Percentiles rank a stretch among this genome's conserved stretches.
Conservation (phyloP, 371 early-diverging fungal species). For the Mortierella sp. region DNA sequence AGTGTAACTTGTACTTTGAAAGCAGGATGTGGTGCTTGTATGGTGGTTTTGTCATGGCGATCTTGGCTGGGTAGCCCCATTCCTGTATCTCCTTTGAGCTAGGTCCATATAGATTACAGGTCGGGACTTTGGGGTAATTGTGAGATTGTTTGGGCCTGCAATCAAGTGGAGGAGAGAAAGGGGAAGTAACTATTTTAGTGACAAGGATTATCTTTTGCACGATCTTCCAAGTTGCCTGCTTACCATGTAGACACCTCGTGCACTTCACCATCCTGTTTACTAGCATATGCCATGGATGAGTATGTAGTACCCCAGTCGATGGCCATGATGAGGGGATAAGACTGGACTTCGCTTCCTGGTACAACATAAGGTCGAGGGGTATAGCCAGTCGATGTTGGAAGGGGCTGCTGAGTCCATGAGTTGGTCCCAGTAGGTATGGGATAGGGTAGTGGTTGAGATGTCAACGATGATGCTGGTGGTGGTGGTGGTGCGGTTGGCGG, state of each 20-base stretch:
- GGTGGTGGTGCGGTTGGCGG: constrained; percentile 2
- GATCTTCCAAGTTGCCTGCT: neutral
- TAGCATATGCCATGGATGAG: constrained; percentile 49
- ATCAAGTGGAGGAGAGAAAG: neutral
- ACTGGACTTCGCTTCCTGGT: constrained; percentile 27
- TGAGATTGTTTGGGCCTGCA: constrained; percentile 42
- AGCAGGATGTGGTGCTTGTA: constrained; percentile 62
- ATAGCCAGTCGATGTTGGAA: neutral
- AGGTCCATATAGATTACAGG: constrained; percentile 41
- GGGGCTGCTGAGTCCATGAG: neutral
- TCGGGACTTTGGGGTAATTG: constrained; percentile 46
- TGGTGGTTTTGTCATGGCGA: constrained; percentile 61
- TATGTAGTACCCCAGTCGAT: constrained; percentile 49
- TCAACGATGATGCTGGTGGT: neutral
- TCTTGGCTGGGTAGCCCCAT: constrained; percentile 61
- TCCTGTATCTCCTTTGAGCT: constrained; percentile 35
- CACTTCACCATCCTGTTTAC: constrained; percentile 44
- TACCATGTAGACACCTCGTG: constrained; percentile 49
- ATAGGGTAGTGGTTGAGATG: constrained; percentile 5
- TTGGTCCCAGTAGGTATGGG: neutral
- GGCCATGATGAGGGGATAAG: constrained; percentile 46
- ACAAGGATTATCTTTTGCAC: too few relatives aligned
- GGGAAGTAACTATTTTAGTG: too few relatives aligned
- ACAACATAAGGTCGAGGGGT: constrained; percentile 23
- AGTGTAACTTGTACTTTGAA: constrained; percentile 63